Evolutionary conservation across 768 basidiomycete species (phyloP), one percentile per base, ranked within the genome.

Genomic region (Collybia mongolica): DNA sequence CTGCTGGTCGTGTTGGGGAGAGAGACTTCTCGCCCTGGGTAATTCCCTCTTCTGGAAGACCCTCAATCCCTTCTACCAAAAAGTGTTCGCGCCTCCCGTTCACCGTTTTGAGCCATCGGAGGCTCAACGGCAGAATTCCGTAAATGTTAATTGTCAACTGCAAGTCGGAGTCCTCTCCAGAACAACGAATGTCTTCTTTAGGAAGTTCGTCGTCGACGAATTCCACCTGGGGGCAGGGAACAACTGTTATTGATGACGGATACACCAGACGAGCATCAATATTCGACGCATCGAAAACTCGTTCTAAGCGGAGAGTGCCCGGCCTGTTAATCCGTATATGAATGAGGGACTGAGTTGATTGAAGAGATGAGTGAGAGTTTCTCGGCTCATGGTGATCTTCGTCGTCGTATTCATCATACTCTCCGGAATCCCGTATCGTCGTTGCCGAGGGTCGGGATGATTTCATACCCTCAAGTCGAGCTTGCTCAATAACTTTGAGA

Each of bases 31-130:
- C 14, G 2, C 39, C 20, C 3, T 15, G 38, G 14, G 24, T 17
- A 23, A 37, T 44, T 15, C 65, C 59, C 28, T 64, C 65, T 20
- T 72, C 65, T 39, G 74, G 73, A 19, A 76, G 74, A 35, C 77
- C 80, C 63, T 91, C 87, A 43, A 95, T 90, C 7, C 93, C 92
- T 60, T 94, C 92, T 1, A 93, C 90, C 36, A 88, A 69, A 54
- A 88, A 88, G 39, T 79, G 73, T 60, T 94, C 90, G 48, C 76
- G 74, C 53, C 76, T 73, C 9, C 82, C 83, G 49, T 83, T 84
- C 38, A 84, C 71, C 19, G 84, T 81, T 54, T 84, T 82, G 58
- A 81, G 76, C 90, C 90, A 93, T 38, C 81, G 79, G 38, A 93
- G 72, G 58, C 83, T 87, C 57, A 93, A 73, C 9, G 89, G 88